These are phyloP conservation scores for Huntiella abstrusa DNA, from an alignment of 2,329 filamentous ascomycete genomes.

Conservation along the genomic window DNA sequence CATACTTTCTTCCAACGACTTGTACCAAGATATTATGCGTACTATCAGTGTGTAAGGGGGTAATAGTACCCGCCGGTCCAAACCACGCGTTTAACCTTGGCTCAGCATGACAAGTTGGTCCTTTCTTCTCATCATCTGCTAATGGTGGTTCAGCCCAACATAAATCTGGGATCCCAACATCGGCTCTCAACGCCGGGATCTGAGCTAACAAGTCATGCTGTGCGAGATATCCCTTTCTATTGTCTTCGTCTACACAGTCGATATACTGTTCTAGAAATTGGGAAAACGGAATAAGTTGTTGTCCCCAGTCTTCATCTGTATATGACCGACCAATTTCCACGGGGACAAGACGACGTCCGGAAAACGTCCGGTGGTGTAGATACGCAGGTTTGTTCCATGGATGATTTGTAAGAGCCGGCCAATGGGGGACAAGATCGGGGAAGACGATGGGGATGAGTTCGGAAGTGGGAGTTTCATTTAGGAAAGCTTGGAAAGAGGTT, in stretches of 20 bases:
- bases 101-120: conserved; percentile 26
- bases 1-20: conserved; percentile 76
- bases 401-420: conserved; percentile 53
- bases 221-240: conserved; percentile 59
- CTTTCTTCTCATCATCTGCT: conserved; percentile 23
- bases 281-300: conserved; percentile 57
- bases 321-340: conserved; percentile 78
- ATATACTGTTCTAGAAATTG: conserved; percentile 51
- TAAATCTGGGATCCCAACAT: conserved; percentile 68
- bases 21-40: conserved; percentile 88
- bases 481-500: conserved; percentile 40
- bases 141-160: conserved; percentile 54
- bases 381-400: conserved; percentile 61
- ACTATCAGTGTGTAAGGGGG: conserved; percentile 80
- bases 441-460: conserved; percentile 47
- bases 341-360: conserved; percentile 62
- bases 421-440: conserved; percentile 41
- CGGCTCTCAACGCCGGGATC: conserved; percentile 54
- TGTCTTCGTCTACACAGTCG: neutral
- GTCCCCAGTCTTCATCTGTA: conserved; percentile 68
- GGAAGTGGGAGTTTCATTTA: conserved; percentile 21
- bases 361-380: conserved; percentile 54
- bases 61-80: conserved; percentile 72
- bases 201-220: conserved; percentile 79
- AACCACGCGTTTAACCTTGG: conserved; percentile 84